These are phyloP conservation scores for Thyridium curvatum DNA, from an alignment of 2,329 filamentous ascomycete genomes.

Conservation along the genomic window DNA sequence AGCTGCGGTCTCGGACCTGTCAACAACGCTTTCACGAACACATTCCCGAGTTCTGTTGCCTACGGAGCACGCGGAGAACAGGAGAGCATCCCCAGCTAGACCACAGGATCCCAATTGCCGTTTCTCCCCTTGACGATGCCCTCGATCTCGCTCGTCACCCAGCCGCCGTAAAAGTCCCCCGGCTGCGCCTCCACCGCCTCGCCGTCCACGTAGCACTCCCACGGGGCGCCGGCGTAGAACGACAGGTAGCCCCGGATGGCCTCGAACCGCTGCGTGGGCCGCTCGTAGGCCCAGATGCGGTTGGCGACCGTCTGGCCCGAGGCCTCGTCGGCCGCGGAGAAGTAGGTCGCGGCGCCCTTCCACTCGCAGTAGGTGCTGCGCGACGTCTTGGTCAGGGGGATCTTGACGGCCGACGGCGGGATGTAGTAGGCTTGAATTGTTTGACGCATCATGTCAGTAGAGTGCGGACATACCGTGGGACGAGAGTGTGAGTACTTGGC, in stretches of 20 bases:
- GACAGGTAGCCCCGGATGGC: conserved; percentile 49
- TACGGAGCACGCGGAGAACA: no score
- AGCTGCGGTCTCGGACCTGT: no score
- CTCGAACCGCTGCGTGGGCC: conserved; percentile 44
- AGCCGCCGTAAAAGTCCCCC: conserved; percentile 59
- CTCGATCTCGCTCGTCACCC: conserved; percentile 55
- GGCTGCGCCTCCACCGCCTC: conserved; percentile 53
- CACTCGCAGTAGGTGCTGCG: conserved; percentile 49
- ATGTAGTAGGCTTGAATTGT: conserved; percentile 50
- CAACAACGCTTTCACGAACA: no score
- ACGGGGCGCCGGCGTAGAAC: conserved; percentile 51
- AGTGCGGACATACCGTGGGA: no score
- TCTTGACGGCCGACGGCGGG: conserved; percentile 40
- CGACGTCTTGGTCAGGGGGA: conserved; percentile 38
- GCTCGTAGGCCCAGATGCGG: conserved; percentile 54
- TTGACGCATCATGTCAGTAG: no score
- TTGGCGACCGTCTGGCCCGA: conserved; percentile 32
- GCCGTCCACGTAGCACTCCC: conserved; percentile 57
- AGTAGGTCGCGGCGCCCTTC: conserved; percentile 56
- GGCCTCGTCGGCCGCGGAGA: conserved; percentile 35
- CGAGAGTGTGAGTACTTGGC: no score
- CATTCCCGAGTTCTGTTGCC: no score
- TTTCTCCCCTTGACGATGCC: conserved; percentile 38
- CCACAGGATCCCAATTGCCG: conserved; percentile 30
- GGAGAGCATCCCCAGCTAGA: no score